Conservation (phyloP, 73 alveolate genomes). For the Paramecium octaurelia region DNA sequence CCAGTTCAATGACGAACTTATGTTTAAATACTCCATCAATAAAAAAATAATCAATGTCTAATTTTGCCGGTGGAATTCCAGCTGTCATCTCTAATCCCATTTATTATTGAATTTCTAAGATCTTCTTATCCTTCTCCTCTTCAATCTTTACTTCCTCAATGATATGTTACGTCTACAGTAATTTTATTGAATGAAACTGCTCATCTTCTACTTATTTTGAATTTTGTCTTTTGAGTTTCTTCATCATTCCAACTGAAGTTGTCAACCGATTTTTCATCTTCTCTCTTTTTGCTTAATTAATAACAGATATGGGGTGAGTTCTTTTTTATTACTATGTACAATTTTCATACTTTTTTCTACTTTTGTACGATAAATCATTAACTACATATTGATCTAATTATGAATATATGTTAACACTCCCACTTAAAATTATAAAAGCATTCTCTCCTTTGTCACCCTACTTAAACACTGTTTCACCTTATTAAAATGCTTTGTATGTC, state of each 20-base stretch:
- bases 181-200: not conserved
- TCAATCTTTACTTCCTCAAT: conserved; percentile 16
- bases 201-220: not conserved
- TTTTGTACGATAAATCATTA: not conserved
- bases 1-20: not conserved
- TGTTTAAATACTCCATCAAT: conserved; percentile 46
- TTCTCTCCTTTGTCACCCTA: conserved; percentile 35
- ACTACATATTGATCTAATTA: not conserved
- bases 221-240: not conserved
- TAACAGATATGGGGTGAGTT: conserved; percentile 8
- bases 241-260: not conserved
- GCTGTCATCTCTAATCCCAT: conserved; percentile 44
- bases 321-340: not conserved
- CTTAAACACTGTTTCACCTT: conserved; percentile 33
- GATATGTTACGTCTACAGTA: not conserved
- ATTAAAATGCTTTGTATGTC: not conserved
- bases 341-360: not conserved
- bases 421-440: conserved; percentile 38
- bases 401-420: conserved; percentile 27
- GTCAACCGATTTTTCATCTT: not conserved
- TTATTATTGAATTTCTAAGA: not conserved
- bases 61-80: conserved; percentile 6
- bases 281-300: conserved; percentile 40
- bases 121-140: conserved; percentile 33
- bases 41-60: conserved; percentile 32